Evolutionary conservation across 495 filamentous ascomycete genomes (phyloP), one percentile per base, ranked within the genome.

Genomic region (Poronia punctata): DNA sequence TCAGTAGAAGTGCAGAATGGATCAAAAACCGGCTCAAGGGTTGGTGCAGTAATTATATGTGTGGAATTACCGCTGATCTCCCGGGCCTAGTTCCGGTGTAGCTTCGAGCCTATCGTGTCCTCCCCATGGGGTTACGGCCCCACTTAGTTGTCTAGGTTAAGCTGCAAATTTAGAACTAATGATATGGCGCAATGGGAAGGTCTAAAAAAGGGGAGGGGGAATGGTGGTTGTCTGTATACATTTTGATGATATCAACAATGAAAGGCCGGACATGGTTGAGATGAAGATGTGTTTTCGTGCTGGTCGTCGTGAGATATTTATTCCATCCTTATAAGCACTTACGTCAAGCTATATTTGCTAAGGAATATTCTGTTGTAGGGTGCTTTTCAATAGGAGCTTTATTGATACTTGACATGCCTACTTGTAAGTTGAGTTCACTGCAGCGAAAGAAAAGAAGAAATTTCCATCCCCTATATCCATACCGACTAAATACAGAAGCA

Each of bases 1-100:
- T 16, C 45, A 69, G 45, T 63, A 61, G 24, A 20, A 15, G 14
- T 4, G 11, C 25, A 35, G 12, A 34, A 41, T 16, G 4, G 33
- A 38, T 18, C 20, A 32, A 27, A 27, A 27, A 27, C n/a, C 24
- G 24, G 24, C 24, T 7, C 7, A 27, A 7, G 7, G 24, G 24
- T 27, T 7, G 24, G 7, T 27, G 7, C 24, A 7, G 24, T n/a
- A n/a, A n/a, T n/a, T n/a, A n/a, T n/a, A n/a, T n/a, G n/a, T n/a
- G n/a, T n/a, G n/a, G n/a, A n/a, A n/a, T n/a, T n/a, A n/a, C n/a
- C n/a, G n/a, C n/a, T n/a, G n/a, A n/a, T n/a, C 19, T 27, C 28
- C 20, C 15, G 26, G 6, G 29, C 15, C 21, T 30, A 2, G 20
- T 26, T n/a, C 37, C 18, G 40, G 26, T 30, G 37, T 21, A n/a